These are phyloP conservation scores for Trichoderma harzianum DNA, from an alignment of 2,329 filamentous ascomycete genomes.

Conservation along the genomic window DNA sequence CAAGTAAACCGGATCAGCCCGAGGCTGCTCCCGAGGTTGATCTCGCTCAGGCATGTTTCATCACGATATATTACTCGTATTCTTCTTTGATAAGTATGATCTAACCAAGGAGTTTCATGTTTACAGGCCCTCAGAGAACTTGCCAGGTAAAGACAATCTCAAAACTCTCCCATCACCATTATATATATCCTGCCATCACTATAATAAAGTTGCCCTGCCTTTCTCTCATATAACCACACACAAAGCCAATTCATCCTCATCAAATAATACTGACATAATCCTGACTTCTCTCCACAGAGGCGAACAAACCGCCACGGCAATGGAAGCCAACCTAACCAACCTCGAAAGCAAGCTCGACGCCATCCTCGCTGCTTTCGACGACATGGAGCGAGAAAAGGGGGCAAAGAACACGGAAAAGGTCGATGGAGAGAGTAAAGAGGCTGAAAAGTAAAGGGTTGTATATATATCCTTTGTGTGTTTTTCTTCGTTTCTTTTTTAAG, in stretches of 20 bases:
- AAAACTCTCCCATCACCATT: neutral
- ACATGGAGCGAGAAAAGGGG: conserved; percentile 7
- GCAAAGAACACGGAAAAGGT: neutral
- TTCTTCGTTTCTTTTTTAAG: neutral
- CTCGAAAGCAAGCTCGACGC: conserved; percentile 56
- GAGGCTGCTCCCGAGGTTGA: neutral
- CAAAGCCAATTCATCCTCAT: neutral
- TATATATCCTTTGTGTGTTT: neutral
- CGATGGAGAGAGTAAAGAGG: neutral
- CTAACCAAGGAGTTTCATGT: neutral
- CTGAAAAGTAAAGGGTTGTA: neutral
- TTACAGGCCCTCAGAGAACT: conserved; percentile 1
- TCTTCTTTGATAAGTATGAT: neutral
- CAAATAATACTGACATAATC: neutral
- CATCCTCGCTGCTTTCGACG: conserved; percentile 49
- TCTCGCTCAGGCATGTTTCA: conserved; percentile 10
- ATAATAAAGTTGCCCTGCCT: neutral
- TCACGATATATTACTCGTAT: neutral
- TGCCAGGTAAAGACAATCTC: neutral
- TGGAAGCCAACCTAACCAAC: conserved; percentile 50
- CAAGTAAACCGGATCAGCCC: neutral
- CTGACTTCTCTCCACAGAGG: conserved; percentile 37
- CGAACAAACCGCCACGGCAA: conserved; percentile 50
- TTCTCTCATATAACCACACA: neutral
- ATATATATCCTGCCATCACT: neutral